A percentile compares a stretch with the other conserved stretches of the same genome.
Evolutionary conservation across 805 yeast genomes (phyloP).

Genomic region (Ogataea methanolica): DNA sequence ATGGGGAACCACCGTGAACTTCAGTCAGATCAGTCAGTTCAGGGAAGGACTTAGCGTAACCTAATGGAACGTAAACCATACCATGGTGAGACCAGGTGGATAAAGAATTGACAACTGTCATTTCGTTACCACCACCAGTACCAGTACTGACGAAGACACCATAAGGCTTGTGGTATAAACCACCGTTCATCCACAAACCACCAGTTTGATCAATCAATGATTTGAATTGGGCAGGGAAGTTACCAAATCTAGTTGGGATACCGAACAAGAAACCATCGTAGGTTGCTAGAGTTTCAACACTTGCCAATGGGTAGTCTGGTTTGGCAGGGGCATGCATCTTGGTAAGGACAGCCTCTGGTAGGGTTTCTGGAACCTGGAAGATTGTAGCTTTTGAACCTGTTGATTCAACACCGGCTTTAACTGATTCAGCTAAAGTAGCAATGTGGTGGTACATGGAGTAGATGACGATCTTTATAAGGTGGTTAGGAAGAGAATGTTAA

Average conservation of each 20-base stretch:
- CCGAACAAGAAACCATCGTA: constrained; percentile 79
- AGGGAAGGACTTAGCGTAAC: constrained; percentile 57
- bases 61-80: constrained; percentile 70
- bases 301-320: constrained; percentile 53
- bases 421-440: constrained; percentile 62
- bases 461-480: constrained; percentile 45
- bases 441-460: constrained; percentile 83
- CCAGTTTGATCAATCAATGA: constrained; percentile 78
- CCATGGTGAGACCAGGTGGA: constrained; percentile 72
- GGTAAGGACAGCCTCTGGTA: constrained; percentile 55
- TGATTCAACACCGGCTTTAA: constrained; percentile 62
- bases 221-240: constrained; percentile 70
- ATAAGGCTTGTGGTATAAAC: constrained; percentile 65
- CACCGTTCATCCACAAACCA: constrained; percentile 68
- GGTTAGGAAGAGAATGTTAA: no score
- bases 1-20: constrained; percentile 77
- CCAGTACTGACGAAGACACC: constrained; percentile 72
- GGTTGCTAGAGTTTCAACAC: constrained; percentile 46
- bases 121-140: constrained; percentile 73
- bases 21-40: constrained; percentile 54
- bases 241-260: constrained; percentile 76
- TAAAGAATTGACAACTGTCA: constrained; percentile 55
- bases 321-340: constrained; percentile 64
- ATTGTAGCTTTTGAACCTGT: constrained; percentile 70
- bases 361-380: constrained; percentile 78